A percentile compares a stretch with the other conserved stretches of the same genome.
These are phyloP conservation scores for Diaporthe sp. DNA, from an alignment of 2,329 filamentous ascomycete species.

Conservation along the genomic window DNA sequence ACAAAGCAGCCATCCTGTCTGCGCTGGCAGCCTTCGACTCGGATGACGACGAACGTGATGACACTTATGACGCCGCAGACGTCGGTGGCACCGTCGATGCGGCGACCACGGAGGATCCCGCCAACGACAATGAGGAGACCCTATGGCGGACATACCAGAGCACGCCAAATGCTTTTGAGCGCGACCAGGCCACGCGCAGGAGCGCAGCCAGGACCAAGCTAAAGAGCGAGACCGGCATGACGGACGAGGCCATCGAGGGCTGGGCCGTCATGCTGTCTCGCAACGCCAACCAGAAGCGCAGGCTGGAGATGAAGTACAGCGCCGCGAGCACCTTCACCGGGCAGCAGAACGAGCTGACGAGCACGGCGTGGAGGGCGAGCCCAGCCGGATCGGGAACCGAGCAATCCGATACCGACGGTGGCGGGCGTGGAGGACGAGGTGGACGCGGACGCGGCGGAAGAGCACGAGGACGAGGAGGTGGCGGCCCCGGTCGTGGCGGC, in stretches of 20 bases:
- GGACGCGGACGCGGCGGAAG: slow-evolving; percentile 62
- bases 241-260: slow-evolving; percentile 93
- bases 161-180: slow-evolving; percentile 75
- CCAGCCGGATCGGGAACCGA: slow-evolving; percentile 69
- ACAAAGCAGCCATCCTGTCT: slow-evolving; percentile 89
- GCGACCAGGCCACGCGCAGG: slow-evolving; percentile 79
- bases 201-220: slow-evolving; percentile 73
- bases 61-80: slow-evolving; percentile 94
- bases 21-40: slow-evolving; percentile 91
- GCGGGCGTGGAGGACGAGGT: slow-evolving; percentile 60
- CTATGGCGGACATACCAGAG: slow-evolving; percentile 81
- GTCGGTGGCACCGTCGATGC: slow-evolving; percentile 90
- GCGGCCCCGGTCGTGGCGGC: slow-evolving; percentile 65
- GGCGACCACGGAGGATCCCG: slow-evolving; percentile 54
- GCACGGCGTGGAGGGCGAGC: slow-evolving; percentile 75
- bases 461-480: slow-evolving; percentile 58
- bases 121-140: slow-evolving; percentile 74
- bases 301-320: slow-evolving; percentile 78
- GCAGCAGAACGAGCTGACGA: slow-evolving; percentile 72
- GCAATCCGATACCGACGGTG: slow-evolving; percentile 64
- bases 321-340: slow-evolving; percentile 67
- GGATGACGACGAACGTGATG: slow-evolving; percentile 96
- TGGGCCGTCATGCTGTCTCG: slow-evolving; percentile 90
- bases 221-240: slow-evolving; percentile 85
- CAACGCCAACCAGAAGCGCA: slow-evolving; percentile 76